phyloP scores from a whole-genome alignment of 352 stramenopile genomes.

The Phytophthora aleatoria region DNA sequence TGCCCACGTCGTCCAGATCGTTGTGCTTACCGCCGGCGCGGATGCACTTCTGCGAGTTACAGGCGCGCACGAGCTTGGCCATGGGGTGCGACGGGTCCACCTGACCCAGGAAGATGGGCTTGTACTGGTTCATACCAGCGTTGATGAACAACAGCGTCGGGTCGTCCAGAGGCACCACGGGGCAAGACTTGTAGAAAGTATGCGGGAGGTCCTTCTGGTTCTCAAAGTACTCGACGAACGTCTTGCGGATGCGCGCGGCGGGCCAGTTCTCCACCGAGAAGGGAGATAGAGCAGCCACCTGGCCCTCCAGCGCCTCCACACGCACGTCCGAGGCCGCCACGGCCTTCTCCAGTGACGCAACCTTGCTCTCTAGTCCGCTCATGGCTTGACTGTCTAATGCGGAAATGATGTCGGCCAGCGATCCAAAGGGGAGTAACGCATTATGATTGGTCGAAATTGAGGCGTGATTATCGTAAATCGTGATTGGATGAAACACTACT shows the following conservation, averaged over 20 bases:
- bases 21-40: slow-evolving; percentile 99
- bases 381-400: slow-evolving; percentile 16
- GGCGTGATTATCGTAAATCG: background rate
- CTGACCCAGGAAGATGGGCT: slow-evolving; percentile 99
- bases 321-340: slow-evolving; percentile 29
- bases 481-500: background rate
- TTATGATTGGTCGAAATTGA: background rate
- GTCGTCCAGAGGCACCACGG: slow-evolving; percentile 97
- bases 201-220: slow-evolving; percentile 85
- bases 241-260: slow-evolving; percentile 95
- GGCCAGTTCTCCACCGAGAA: slow-evolving; percentile 81
- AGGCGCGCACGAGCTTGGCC: slow-evolving; percentile 90
- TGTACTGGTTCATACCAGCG: slow-evolving; percentile 99
- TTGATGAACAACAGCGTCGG: slow-evolving; percentile 99
- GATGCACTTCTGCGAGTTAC: slow-evolving; percentile 99
- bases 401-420: slow-evolving; percentile 16
- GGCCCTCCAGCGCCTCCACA: slow-evolving; percentile 26
- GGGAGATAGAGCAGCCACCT: slow-evolving; percentile 28
- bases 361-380: slow-evolving; percentile 40
- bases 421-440: slow-evolving; percentile 22
- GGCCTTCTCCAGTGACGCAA: slow-evolving; percentile 37
- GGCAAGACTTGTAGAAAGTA: slow-evolving; percentile 96
- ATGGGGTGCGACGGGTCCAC: slow-evolving; percentile 94
- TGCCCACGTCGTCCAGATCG: slow-evolving; percentile 99
- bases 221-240: slow-evolving; percentile 98